Evolutionary conservation across 2,329 filamentous ascomycete genomes (phyloP).

Genomic region (Penicillium sp.): DNA sequence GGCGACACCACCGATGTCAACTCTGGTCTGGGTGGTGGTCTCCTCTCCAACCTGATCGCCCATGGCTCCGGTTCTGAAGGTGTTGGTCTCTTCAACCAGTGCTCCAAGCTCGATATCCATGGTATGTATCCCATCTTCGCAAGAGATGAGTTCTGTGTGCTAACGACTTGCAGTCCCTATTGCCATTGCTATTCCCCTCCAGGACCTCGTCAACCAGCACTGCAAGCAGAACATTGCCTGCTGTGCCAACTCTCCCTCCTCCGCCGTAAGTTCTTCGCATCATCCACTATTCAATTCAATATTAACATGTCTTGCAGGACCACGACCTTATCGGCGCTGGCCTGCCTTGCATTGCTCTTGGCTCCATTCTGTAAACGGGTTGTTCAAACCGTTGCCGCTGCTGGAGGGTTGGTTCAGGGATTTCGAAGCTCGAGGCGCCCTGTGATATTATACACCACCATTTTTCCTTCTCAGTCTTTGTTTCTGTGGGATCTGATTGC

Average conservation of each 20-base stretch:
- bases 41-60: conserved; percentile 38
- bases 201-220: conserved; percentile 40
- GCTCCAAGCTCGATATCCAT: conserved; percentile 41
- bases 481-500: conserved; percentile 12
- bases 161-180: conserved; percentile 17
- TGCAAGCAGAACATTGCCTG: conserved; percentile 46
- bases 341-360: conserved; percentile 43
- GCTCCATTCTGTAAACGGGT: conserved; percentile 38
- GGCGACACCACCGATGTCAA: conserved; percentile 37
- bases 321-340: conserved; percentile 37
- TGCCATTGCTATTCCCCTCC: conserved; percentile 28
- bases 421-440: conserved; percentile 12
- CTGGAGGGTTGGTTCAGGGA: not conserved
- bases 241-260: conserved; percentile 38
- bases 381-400: not conserved
- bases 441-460: conserved; percentile 18
- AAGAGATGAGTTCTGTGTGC: not conserved
- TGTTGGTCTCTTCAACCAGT: conserved; percentile 44
- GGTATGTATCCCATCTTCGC: not conserved
- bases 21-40: conserved; percentile 35
- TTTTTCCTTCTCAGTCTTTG: conserved; percentile 16
- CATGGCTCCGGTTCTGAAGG: conserved; percentile 35
- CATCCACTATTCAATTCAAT: rapidly evolving
- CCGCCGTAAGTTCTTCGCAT: conserved; percentile 26
- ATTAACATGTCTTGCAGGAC: conserved; percentile 26